Conservation (phyloP, 768 basidiomycete genomes). For the Lactarius vividus region DNA sequence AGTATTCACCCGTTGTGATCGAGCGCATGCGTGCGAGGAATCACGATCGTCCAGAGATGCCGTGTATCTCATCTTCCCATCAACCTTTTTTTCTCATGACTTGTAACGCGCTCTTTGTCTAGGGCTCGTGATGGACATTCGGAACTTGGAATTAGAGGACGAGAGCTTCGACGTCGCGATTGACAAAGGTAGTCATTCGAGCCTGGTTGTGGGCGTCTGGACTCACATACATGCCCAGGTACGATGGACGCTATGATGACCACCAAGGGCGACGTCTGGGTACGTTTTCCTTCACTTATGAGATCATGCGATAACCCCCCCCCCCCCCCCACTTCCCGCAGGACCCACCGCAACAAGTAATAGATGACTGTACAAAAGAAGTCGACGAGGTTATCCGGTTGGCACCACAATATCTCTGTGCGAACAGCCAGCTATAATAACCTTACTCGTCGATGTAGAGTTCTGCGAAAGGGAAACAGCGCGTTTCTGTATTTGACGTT, state of each 20-base stretch:
- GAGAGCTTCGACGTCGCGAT: constrained; percentile 74
- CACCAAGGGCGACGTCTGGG: constrained; percentile 79
- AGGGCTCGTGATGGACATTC: constrained; percentile 88
- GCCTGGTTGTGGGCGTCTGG: neutral
- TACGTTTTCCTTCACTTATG: constrained; percentile 28
- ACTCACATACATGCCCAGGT: constrained; percentile 36
- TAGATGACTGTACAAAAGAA: constrained; percentile 71
- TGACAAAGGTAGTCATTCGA: constrained; percentile 59
- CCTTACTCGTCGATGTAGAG: constrained; percentile 40
- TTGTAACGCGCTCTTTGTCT: constrained; percentile 6
- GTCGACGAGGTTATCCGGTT: constrained; percentile 74
- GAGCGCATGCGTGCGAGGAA: constrained; percentile 68
- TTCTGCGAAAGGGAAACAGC: constrained; percentile 57
- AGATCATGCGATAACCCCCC: neutral
- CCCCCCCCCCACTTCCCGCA: too few relatives aligned
- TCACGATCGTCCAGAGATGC: constrained; percentile 59
- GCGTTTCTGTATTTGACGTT: constrained; percentile 80
- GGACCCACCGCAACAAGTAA: constrained; percentile 72
- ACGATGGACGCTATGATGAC: constrained; percentile 94
- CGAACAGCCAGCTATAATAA: neutral
- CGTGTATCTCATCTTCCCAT: constrained; percentile 47
- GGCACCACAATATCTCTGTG: constrained; percentile 21
- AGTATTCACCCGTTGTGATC: constrained; percentile 78
- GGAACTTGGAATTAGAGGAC: constrained; percentile 58
- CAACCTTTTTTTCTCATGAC: neutral